phyloP scores from a whole-genome alignment of 257 asterid genomes.

The Capsicum rhomboideum region DNA sequence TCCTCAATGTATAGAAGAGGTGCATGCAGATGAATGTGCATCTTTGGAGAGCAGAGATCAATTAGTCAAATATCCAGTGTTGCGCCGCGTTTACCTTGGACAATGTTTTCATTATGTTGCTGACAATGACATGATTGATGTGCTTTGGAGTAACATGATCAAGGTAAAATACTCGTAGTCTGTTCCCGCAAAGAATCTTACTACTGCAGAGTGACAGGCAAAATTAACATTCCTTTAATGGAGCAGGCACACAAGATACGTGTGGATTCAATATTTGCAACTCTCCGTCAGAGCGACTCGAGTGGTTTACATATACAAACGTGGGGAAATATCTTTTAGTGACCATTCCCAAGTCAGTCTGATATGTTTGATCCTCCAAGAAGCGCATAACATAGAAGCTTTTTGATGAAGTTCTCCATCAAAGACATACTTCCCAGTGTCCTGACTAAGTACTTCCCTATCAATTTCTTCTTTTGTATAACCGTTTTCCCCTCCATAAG shows the following conservation, averaged over 20 bases:
- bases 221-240: neutral
- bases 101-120: neutral
- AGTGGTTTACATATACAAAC: neutral
- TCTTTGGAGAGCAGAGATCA: neutral
- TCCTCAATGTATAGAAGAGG: neutral
- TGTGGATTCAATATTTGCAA: neutral
- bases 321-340: neutral
- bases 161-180: too few relatives aligned
- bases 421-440: neutral
- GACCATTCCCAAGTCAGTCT: neutral
- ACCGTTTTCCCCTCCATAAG: too few relatives aligned
- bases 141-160: too few relatives aligned
- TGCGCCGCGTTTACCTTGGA: neutral
- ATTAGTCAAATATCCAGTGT: neutral
- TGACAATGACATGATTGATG: neutral
- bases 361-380: too few relatives aligned
- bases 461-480: too few relatives aligned
- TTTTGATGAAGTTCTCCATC: neutral
- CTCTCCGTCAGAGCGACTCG: conserved; percentile 1
- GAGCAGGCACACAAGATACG: neutral
- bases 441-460: too few relatives aligned
- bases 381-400: too few relatives aligned
- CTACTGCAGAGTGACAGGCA: too few relatives aligned
- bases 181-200: too few relatives aligned
- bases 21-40: neutral